Evolutionary conservation across 495 filamentous ascomycete genomes (phyloP), one percentile per base, ranked within the genome.

Genomic region (Lasiosphaeria miniovina): DNA sequence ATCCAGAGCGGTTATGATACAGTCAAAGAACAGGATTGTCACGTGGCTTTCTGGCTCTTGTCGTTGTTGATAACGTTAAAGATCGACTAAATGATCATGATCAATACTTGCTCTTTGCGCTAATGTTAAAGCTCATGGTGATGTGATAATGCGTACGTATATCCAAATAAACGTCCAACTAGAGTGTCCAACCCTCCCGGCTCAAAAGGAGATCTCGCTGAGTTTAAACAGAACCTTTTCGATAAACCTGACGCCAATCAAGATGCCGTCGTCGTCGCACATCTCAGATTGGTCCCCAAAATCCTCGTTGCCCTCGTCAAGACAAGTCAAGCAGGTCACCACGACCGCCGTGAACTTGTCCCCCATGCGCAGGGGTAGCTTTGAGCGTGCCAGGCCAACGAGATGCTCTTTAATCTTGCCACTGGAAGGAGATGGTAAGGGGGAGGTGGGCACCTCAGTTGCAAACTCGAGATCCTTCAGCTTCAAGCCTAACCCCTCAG

Each of bases 301-400:
- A 14, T 75, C 75, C 2, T 45, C 57, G 61, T 82, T 81, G 10
- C 68, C 72, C 5, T 62, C 45, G 64, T 86, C 81, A 35, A 86
- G 62, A 59, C 81, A 86, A 4, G 73, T 81, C 14, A 87, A 65
- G 61, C 83, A 86, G 14, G 68, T 76, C 15, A 77, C 54, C 4
- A 82, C 80, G 34, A 83, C 63, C 0, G 71, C 64, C 0, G 74
- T 63, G 52, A 84, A 86, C 57, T 62, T 71, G 10, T 65, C 48
- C 11, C 84, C 82, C 75, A 85, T 82, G 6, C 58, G 51, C 0
- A 35, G 36, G 11, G 80, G 82, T 7, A 84, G 63, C 8, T 66
- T 24, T 0, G 65, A 43, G 41, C 57, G 58, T 2, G 79, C 76
- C 49, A 84, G 57, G 14, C 57, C 40, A 1, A 78, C 57, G 8